A percentile compares a stretch with the other conserved stretches of the same genome.
These are phyloP conservation scores for Neoboletus magnificus DNA, from an alignment of 768 basidiomycete species.

Conservation along the genomic window DNA sequence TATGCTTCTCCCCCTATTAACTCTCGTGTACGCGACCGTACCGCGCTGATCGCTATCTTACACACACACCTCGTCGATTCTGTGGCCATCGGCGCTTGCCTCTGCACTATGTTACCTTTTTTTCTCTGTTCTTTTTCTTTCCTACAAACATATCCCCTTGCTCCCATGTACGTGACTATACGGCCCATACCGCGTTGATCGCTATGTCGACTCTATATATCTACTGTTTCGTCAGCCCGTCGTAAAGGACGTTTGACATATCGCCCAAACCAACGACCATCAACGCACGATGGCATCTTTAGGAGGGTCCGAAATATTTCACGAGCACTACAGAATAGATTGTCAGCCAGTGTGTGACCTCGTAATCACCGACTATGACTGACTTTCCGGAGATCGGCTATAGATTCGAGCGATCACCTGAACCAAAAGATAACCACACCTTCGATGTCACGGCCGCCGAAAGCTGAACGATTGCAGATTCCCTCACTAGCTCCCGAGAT, in stretches of 20 bases:
- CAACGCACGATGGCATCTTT: not conserved
- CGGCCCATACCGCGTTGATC: not conserved
- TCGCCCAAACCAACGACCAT: no score
- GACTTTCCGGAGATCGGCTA: not conserved
- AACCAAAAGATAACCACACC: not conserved
- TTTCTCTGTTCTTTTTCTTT: not conserved
- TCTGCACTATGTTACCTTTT: not conserved
- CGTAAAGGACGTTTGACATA: not conserved
- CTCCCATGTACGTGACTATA: no score
- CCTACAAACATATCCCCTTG: not conserved
- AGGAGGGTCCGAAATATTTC: not conserved
- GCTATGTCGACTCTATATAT: no score
- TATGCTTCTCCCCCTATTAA: not conserved
- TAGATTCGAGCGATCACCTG: not conserved
- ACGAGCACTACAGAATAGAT: not conserved
- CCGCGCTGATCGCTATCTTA: no score
- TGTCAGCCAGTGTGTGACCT: not conserved
- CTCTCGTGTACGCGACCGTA: no score
- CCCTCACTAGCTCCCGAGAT: not conserved
- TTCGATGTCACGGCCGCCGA: not conserved
- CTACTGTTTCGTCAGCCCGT: no score
- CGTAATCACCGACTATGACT: not conserved
- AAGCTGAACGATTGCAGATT: no score
- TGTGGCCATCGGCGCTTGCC: no score
- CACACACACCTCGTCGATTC: not conserved